Base-by-base conservation (phyloP, 1,284 basidiomycete genomes). In the Cutaneotrichosporon spelunceum region DNA sequence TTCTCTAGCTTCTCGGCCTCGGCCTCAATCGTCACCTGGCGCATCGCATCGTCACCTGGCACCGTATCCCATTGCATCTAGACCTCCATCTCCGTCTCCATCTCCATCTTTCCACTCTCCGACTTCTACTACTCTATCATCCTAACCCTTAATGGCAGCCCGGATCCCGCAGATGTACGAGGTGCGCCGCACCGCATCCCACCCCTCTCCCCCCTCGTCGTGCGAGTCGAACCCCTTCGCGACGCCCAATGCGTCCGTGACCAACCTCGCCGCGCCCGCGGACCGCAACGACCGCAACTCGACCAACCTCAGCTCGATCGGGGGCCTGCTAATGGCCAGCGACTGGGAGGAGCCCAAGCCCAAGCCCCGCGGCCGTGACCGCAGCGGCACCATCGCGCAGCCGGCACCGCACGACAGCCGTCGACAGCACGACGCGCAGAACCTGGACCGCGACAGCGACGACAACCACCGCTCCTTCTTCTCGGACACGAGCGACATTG, bases 141-240 rank as follows among this genome's bases (percentile, higher is more conserved):
- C 7, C 44, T 21, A n/a, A 33, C 13, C 30, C 30, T 7, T 23
- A n/a, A 63, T 63, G 61, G 24, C 54, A 7, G 42, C 57, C 39
- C 61, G 61, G 21, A 63, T 63, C 36, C 62, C 62, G 8, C 62
- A 63, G 55, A 45, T 60, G 58, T 63, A 63, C 50, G 21, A 53
- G 14, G 48, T 54, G 3, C 27, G 26, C 33, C 2, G 8, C 30
- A 4, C 13, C 30, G 8, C 30, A 30, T 30, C 48, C 26, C 16
- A 23, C 48, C 3, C 45, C 48, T 11, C 11, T 34, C 21, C 9
- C 11, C 30, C n/a, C 34, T 24, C 45, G 47, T 27, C 53, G 3
- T 8, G 24, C 39, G 23, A 29, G 23, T 5, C 50, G 1, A 39
- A 53, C 52, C 52, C 52, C 52, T 53, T 53, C 16, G 34, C 33